Evolutionary conservation across 345 rosid species (phyloP).

Genomic region (Streptanthus diversifolius): DNA sequence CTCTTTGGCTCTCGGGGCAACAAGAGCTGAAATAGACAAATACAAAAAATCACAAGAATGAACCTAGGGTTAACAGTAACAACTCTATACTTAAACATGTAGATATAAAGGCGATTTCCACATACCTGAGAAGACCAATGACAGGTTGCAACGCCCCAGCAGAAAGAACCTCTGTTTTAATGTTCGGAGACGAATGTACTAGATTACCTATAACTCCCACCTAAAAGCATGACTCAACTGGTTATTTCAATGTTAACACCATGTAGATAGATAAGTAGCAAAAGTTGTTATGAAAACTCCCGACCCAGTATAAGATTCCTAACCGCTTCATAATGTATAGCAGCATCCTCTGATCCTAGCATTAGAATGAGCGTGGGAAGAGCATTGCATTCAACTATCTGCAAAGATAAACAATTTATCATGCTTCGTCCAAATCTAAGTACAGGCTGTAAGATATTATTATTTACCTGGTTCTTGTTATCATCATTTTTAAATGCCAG

Average conservation of each 20-base stretch:
- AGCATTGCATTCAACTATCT: slow-evolving; percentile 94
- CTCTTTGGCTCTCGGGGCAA: slow-evolving; percentile 98
- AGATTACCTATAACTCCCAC: slow-evolving; percentile 95
- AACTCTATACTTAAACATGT: background rate
- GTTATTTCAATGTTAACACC: slow-evolving; percentile 12
- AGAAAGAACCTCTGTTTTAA: slow-evolving; percentile 90
- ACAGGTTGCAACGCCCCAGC: slow-evolving; percentile 98
- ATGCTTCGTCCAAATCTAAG: slow-evolving; percentile 5
- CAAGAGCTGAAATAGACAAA: slow-evolving; percentile 59
- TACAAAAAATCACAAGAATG: background rate
- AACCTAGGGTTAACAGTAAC: background rate
- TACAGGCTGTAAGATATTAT: slow-evolving; percentile 16
- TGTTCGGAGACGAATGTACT: slow-evolving; percentile 93
- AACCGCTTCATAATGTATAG: slow-evolving; percentile 99
- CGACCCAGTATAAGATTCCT: slow-evolving; percentile 12
- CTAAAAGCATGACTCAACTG: slow-evolving; percentile 35
- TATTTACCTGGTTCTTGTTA: slow-evolving; percentile 77
- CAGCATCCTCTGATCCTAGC: slow-evolving; percentile 96
- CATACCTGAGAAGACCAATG: slow-evolving; percentile 82
- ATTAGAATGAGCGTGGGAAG: slow-evolving; percentile 91
- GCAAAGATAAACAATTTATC: slow-evolving; percentile 26
- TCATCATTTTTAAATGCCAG: slow-evolving; percentile 95
- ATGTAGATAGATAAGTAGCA: background rate
- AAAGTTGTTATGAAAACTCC: background rate
- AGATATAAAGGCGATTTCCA: background rate